A percentile compares a stretch with the other conserved stretches of the same genome.
phyloP scores from a whole-genome alignment of 768 basidiomycete genomes.

The Boletellus ananiceps region DNA sequence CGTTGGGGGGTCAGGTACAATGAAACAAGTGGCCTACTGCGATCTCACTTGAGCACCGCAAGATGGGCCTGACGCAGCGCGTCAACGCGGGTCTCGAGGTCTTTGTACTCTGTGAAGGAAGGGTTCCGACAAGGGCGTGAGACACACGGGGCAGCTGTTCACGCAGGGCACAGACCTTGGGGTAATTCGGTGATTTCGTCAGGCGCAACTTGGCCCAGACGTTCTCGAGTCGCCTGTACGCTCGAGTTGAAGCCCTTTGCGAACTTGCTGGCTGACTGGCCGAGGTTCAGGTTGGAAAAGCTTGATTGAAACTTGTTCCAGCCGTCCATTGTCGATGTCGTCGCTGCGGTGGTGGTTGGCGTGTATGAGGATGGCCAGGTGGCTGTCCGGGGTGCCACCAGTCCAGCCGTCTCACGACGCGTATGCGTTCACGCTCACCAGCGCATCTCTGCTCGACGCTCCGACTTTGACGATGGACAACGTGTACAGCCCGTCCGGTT shows the following conservation, averaged over 20 bases:
- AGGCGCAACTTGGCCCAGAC: constrained; percentile 82
- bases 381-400: too few species aligned
- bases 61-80: constrained; percentile 79
- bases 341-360: constrained; percentile 6
- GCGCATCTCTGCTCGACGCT: too few species aligned
- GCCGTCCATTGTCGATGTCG: constrained; percentile 34
- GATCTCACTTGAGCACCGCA: constrained; percentile 66
- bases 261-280: constrained; percentile 70
- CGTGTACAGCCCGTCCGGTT: constrained; percentile 52
- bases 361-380: background rate
- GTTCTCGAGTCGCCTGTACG: constrained; percentile 83
- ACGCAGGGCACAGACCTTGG: constrained; percentile 52
- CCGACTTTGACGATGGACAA: constrained; percentile 36
- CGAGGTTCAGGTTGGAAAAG: constrained; percentile 60
- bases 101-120: constrained; percentile 78
- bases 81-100: constrained; percentile 93
- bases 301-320: constrained; percentile 71
- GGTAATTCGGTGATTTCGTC: constrained; percentile 95
- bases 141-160: background rate
- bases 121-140: background rate
- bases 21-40: background rate
- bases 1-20: background rate
- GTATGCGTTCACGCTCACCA: constrained; percentile 13
- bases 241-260: constrained; percentile 77
- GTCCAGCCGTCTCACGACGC: constrained; percentile 21